Conservation (phyloP, 805 yeast species). For the Kuraishia molischiana region DNA sequence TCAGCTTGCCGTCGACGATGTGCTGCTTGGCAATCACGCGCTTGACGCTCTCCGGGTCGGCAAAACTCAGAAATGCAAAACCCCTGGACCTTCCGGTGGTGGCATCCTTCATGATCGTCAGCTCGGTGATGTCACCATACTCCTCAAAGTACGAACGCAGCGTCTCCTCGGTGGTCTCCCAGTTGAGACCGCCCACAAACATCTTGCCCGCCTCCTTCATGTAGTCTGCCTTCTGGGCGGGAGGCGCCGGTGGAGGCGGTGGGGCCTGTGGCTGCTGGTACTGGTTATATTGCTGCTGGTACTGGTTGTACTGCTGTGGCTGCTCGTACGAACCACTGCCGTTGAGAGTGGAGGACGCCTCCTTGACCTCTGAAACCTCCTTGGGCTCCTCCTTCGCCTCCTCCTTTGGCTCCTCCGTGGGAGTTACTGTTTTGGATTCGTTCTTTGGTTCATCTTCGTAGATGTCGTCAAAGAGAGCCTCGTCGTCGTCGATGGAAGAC, state of each 20-base stretch:
- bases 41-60: conserved; percentile 72
- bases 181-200: conserved; percentile 94
- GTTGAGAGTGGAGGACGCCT: conserved; percentile 11
- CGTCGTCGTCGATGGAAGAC: conserved; percentile 82
- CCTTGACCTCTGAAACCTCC: no score
- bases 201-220: conserved; percentile 61
- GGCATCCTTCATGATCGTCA: conserved; percentile 88
- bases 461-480: conserved; percentile 88
- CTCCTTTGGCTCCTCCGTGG: conserved; percentile 13
- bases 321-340: conserved; percentile 19
- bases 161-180: conserved; percentile 94
- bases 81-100: conserved; percentile 88
- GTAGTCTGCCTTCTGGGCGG: conserved; percentile 6
- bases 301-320: conserved; percentile 17
- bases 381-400: conserved; percentile 6
- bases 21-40: conserved; percentile 82
- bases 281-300: conserved; percentile 5
- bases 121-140: conserved; percentile 81
- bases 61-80: conserved; percentile 87
- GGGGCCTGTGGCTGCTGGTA: conserved; percentile 6
- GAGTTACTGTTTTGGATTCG: conserved; percentile 7
- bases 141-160: conserved; percentile 74
- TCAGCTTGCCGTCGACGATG: conserved; percentile 87
- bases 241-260: conserved; percentile 6
- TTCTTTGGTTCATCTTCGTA: conserved; percentile 42